Percentiles rank a stretch among this genome's conserved stretches.
Evolutionary conservation across 192 early-diverging fungal species (phyloP).

Genomic region (Backusella mclennaniae): DNA sequence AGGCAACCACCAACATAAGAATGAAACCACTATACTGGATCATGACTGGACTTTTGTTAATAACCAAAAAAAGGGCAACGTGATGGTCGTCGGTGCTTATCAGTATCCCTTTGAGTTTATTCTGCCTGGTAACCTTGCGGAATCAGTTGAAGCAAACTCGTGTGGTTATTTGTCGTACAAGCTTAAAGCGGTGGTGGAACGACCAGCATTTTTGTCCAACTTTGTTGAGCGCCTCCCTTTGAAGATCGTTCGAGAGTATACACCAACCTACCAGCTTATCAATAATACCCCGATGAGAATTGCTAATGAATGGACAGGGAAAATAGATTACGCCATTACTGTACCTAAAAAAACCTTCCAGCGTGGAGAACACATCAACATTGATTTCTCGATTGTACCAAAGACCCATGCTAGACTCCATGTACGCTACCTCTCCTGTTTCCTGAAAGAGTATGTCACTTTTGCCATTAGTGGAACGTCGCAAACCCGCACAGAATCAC

Average conservation of each 20-base stretch:
- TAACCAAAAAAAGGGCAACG: conserved; percentile 34
- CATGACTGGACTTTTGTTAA: conserved; percentile 58
- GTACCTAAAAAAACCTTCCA: conserved; percentile 45
- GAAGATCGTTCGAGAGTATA: conserved; percentile 43
- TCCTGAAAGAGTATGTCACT: conserved; percentile 57
- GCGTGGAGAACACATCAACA: conserved; percentile 51
- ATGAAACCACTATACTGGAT: conserved; percentile 40
- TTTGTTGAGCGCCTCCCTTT: conserved; percentile 31
- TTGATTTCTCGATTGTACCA: conserved; percentile 46
- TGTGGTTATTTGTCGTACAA: conserved; percentile 50
- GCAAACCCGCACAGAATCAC: conserved; percentile 33
- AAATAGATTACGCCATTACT: conserved; percentile 54
- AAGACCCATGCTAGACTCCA: conserved; percentile 42
- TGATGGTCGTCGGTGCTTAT: conserved; percentile 36
- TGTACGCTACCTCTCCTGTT: conserved; percentile 43
- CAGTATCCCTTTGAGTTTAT: conserved; percentile 56
- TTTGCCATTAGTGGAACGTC: conserved; percentile 27
- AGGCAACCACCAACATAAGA: conserved; percentile 20
- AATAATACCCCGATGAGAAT: conserved; percentile 45
- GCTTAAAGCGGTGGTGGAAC: conserved; percentile 51
- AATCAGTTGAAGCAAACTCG: conserved; percentile 47
- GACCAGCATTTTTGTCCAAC: conserved; percentile 52
- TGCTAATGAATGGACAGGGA: conserved; percentile 51
- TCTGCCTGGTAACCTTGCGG: conserved; percentile 56
- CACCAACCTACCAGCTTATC: conserved; percentile 30